Evolutionary conservation across 2,329 filamentous ascomycete species (phyloP).

Genomic region (Aspergillus sp.): DNA sequence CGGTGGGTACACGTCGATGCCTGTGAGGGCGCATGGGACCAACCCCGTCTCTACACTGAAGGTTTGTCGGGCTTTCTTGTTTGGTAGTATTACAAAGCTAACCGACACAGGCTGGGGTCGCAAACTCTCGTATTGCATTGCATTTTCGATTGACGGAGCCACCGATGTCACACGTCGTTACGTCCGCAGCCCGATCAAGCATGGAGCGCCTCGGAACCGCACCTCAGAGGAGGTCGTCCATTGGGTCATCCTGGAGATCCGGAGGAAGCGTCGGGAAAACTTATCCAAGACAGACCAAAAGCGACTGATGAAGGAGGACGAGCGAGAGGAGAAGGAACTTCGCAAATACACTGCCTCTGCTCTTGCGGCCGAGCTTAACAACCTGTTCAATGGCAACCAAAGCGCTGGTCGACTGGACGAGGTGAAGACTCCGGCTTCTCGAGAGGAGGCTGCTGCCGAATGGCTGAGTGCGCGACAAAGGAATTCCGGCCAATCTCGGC

Average conservation of each 20-base stretch:
- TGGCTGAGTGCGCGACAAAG: slow-evolving; percentile 29
- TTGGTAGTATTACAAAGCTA: background rate
- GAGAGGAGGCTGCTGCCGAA: slow-evolving; percentile 32
- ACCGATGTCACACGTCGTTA: slow-evolving; percentile 67
- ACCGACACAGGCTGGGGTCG: slow-evolving; percentile 75
- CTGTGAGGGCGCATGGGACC: slow-evolving; percentile 94
- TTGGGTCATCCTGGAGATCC: slow-evolving; percentile 90
- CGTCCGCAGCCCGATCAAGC: slow-evolving; percentile 49
- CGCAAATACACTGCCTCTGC: slow-evolving; percentile 45
- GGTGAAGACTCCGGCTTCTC: slow-evolving; percentile 39
- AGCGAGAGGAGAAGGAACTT: slow-evolving; percentile 48
- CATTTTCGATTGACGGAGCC: slow-evolving; percentile 85
- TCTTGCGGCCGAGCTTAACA: slow-evolving; percentile 45
- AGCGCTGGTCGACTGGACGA: slow-evolving; percentile 32
- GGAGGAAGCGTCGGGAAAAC: slow-evolving; percentile 75
- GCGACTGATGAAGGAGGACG: slow-evolving; percentile 47
- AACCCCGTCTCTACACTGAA: slow-evolving; percentile 85
- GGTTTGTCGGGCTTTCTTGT: slow-evolving; percentile 37
- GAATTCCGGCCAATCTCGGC: slow-evolving; percentile 30
- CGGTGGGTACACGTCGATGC: slow-evolving; percentile 97
- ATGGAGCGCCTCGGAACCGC: slow-evolving; percentile 70
- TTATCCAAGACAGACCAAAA: slow-evolving; percentile 71
- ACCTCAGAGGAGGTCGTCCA: slow-evolving; percentile 87
- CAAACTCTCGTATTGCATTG: slow-evolving; percentile 95
- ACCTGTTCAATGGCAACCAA: slow-evolving; percentile 34